Base-by-base conservation (phyloP, 108 stramenopile species). In the Epithemia pelagica region DNA sequence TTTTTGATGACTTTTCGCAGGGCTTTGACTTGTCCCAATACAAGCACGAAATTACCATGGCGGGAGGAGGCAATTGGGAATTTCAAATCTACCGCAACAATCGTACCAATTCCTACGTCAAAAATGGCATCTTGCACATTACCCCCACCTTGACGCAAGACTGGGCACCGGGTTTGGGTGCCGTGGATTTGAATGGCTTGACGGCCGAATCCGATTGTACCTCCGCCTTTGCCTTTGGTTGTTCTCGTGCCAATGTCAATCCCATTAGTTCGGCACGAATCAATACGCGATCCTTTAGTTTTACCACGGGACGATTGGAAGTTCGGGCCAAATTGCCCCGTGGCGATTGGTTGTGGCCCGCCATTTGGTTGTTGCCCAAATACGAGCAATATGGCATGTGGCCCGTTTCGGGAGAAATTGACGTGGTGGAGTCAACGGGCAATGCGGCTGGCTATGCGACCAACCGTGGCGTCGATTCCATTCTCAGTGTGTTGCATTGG, bases 361-460 rank as follows among this genome's bases (percentile, higher is more conserved):
- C 75, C 25, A 54, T 75, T 33, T 80, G 79, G 79, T 61, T 80
- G 32, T 66, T 74, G 23, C 78, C 74, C 10, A 60, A 74, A 33
- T 25, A 56, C 18, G 32, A 28, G 21, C 21, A 29, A 0, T 75
- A 69, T 61, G 74, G 79, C 52, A 54, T 30, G 22, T 80, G 79
- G 79, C 79, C 79, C 25, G 56, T 32, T 0, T 73, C 72, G 28
- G 79, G 79, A 21, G 79, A 80, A 58, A 76, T 80, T 29, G 79
- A 80, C 59, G 64, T 76, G 23, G 69, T 80, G 79, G 79, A 80
- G 56, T 5, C 37, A 5, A 46, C 37, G 5, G 37, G 37, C 37
- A 46, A 46, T 46, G 53, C 74, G 28, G 65, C 75, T 32, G 79
- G 79, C 3, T 59, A 75, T n/a, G 79, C 61, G 33, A 32, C 31